A percentile compares a stretch with the other conserved stretches of the same genome.
Conservation (phyloP, 2,329 filamentous ascomycete species). For the Penicillium sp. region DNA sequence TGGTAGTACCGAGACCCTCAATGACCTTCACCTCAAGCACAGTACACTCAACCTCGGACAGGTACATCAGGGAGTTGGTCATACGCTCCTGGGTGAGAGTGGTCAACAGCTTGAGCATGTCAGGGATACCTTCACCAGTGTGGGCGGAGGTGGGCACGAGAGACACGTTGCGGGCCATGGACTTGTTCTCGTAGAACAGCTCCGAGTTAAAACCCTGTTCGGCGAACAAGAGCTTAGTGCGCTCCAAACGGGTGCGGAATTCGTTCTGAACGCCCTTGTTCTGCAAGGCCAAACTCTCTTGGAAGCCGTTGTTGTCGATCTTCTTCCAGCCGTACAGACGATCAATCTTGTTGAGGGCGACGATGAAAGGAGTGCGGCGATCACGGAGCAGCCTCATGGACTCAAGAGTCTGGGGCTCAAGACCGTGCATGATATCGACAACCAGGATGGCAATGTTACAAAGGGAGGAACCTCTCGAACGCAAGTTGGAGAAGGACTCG, state of each 20-base stretch:
- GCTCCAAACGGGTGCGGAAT: slow-evolving; percentile 78
- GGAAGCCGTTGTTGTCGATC: slow-evolving; percentile 96
- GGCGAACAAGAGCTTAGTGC: slow-evolving; percentile 86
- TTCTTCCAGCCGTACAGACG: slow-evolving; percentile 98
- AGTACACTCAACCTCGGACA: slow-evolving; percentile 93
- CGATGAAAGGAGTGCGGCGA: slow-evolving; percentile 93
- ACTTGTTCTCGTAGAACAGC: slow-evolving; percentile 95
- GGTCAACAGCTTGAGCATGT: slow-evolving; percentile 93
- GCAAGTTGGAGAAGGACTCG: slow-evolving; percentile 98
- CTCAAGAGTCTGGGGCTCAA: slow-evolving; percentile 93
- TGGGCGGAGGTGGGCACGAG: slow-evolving; percentile 93
- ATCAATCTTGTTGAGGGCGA: slow-evolving; percentile 99
- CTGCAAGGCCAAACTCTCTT: slow-evolving; percentile 80
- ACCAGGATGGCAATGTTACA: slow-evolving; percentile 99
- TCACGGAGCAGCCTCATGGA: slow-evolving; percentile 92
- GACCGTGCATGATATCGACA: slow-evolving; percentile 98
- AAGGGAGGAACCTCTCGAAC: slow-evolving; percentile 90
- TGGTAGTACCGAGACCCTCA: slow-evolving; percentile 96
- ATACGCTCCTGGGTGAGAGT: slow-evolving; percentile 93
- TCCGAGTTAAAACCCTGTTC: slow-evolving; percentile 98
- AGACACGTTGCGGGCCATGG: slow-evolving; percentile 88
- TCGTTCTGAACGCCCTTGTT: slow-evolving; percentile 89
- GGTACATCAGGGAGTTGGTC: slow-evolving; percentile 94
- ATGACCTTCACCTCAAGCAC: slow-evolving; percentile 98
- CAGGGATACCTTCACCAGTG: slow-evolving; percentile 97